A percentile compares a stretch with the other conserved stretches of the same genome.
Evolutionary conservation across 805 yeast species (phyloP).

Genomic region (Metschnikowia reukaufii): DNA sequence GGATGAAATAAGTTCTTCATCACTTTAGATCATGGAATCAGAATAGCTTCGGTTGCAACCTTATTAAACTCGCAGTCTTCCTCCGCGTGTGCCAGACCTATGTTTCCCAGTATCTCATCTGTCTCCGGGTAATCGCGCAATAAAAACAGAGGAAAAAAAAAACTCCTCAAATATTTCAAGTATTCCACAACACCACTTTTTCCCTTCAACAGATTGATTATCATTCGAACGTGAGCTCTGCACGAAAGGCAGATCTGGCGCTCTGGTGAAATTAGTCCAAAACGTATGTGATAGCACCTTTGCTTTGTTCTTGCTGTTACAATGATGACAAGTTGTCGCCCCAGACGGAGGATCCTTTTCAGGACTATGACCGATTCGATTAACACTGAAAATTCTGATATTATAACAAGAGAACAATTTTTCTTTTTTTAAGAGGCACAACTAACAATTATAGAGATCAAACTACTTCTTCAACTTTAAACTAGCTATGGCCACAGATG

Average conservation of each 20-base stretch:
- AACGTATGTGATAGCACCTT: constrained; percentile 14
- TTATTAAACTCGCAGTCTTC: neutral
- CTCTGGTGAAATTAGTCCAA: constrained; percentile 12
- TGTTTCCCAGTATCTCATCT: neutral
- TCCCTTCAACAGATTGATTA: neutral
- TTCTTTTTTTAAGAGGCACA: constrained; percentile 1
- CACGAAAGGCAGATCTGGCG: constrained; percentile 3
- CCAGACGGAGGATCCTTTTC: constrained; percentile 66
- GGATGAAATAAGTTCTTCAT: no score
- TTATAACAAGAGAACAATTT: neutral
- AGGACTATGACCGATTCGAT: constrained; percentile 72
- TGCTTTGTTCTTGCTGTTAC: constrained; percentile 7
- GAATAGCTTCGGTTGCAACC: neutral
- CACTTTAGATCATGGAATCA: neutral
- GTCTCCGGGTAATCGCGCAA: constrained; percentile 14
- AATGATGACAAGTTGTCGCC: constrained; percentile 74
- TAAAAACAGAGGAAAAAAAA: constrained; percentile 1
- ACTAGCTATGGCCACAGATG: neutral
- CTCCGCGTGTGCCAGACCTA: neutral
- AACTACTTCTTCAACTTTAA: neutral
- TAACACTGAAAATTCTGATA: constrained; percentile 65
- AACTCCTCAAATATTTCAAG: neutral
- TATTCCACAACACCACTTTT: neutral
- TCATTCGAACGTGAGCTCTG: constrained; percentile 4
- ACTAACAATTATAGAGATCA: constrained; percentile 15